Evolutionary conservation across 257 asterid species (phyloP).

Genomic region (Cynanchum wilfordii): DNA sequence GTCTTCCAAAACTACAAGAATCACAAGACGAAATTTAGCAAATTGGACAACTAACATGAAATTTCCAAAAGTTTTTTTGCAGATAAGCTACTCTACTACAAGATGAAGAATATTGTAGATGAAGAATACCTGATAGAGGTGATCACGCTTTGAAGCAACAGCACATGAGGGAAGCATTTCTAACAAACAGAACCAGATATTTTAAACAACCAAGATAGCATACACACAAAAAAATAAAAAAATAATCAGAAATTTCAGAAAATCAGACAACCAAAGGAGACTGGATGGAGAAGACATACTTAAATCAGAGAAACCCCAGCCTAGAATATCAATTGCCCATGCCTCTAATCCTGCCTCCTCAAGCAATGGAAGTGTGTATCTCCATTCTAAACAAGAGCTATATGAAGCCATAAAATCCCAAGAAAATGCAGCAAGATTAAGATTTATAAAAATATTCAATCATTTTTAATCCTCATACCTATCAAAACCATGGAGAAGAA

Average conservation of each 20-base stretch:
- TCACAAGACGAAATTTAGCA: not conserved
- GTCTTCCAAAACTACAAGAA: conserved; percentile 66
- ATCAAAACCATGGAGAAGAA: conserved; percentile 96
- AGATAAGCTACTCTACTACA: not conserved
- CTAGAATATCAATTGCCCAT: conserved; percentile 88
- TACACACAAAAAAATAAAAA: conserved; percentile 2
- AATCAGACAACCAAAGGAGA: conserved; percentile 6
- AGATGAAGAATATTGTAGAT: not conserved
- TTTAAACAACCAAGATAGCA: conserved; percentile 9
- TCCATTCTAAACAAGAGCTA: conserved; percentile 98
- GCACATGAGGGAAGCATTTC: conserved; percentile 64
- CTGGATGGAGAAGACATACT: conserved; percentile 33
- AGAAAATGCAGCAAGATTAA: conserved; percentile 18
- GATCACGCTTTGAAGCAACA: conserved; percentile 85
- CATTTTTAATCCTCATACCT: conserved; percentile 48
- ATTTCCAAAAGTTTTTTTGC: not conserved
- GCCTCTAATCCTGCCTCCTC: conserved; percentile 80
- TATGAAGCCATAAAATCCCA: conserved; percentile 46
- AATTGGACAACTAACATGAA: not conserved
- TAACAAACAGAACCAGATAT: conserved; percentile 21
- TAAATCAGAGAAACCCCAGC: conserved; percentile 97
- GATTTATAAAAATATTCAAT: conserved; percentile 11
- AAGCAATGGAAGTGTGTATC: conserved; percentile 74
- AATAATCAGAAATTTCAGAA: not conserved
- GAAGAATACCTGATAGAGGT: conserved; percentile 71